A percentile compares a stretch with the other conserved stretches of the same genome.
Conservation (phyloP, 2,329 filamentous ascomycete species). For the Exophiala spinifera region DNA sequence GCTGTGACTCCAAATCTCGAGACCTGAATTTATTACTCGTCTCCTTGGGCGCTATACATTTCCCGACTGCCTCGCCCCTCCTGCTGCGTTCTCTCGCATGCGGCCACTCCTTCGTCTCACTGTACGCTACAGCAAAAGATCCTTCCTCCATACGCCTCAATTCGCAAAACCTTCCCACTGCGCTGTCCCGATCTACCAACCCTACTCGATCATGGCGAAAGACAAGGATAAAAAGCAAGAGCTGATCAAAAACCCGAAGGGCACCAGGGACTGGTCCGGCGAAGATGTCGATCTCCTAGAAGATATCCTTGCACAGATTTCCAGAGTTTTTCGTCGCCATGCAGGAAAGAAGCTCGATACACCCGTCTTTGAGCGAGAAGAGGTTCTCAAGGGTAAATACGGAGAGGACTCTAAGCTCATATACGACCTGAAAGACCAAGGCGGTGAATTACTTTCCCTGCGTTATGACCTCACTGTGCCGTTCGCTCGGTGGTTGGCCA, state of each 20-base stretch:
- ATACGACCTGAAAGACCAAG: conserved; percentile 84
- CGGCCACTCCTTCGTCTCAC: conserved; percentile 3
- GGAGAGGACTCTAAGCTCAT: conserved; percentile 91
- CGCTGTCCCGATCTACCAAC: background rate
- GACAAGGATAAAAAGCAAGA: conserved; percentile 29
- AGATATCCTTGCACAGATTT: conserved; percentile 73
- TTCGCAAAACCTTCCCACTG: background rate
- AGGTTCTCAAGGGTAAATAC: conserved; percentile 85
- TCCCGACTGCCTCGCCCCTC: background rate
- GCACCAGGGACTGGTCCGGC: conserved; percentile 82
- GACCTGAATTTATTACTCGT: conserved; percentile 3
- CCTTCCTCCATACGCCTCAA: background rate
- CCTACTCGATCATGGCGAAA: conserved; percentile 22
- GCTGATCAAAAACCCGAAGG: conserved; percentile 79
- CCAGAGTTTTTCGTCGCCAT: conserved; percentile 77
- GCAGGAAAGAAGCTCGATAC: conserved; percentile 78
- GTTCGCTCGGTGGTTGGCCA: conserved; percentile 87
- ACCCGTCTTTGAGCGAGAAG: conserved; percentile 78
- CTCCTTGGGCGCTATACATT: background rate
- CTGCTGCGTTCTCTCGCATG: conserved; percentile 1
- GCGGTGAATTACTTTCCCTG: conserved; percentile 77
- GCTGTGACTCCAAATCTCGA: background rate
- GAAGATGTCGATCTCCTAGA: conserved; percentile 77
- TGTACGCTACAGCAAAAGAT: background rate
- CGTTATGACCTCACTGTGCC: conserved; percentile 87